Evolutionary conservation across 2,329 filamentous ascomycete genomes (phyloP), one percentile per base, ranked within the genome.

Genomic region (Gyromitra esculenta): DNA sequence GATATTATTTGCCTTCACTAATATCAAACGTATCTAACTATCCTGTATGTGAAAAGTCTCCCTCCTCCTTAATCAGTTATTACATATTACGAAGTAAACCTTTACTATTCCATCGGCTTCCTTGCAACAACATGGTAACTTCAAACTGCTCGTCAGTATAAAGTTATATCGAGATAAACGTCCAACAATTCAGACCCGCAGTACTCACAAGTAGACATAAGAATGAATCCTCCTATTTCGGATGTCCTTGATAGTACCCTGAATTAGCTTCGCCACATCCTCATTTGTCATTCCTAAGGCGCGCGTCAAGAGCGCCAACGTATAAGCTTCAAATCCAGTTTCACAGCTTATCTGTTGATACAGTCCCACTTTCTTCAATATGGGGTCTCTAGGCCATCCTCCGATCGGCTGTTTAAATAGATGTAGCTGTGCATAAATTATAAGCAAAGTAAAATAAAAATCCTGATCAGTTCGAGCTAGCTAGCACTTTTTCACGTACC

Each of bases 311-410:
- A 73, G 41, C 5, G 69, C 65, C 18, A 77, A 21, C 13, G 41
- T 48, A 35, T 78, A 75, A 0, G 70, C 74, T 11, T 74, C 56
- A 25, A 72, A 63, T 18, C 63, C 74, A 4, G 66, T 63, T 39
- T 76, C 48, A 66, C 59, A 56, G 63, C 37, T 21, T 0, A 65
- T 31, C 18, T 64, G 41, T 6, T 43, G 62, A 37, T 74, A 69
- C 31, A 41, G 21, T 1, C 76, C 74, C 2, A 74, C 57, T 5
- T 37, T 69, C 52, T 77, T 78, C 1, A 74, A 18, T 5, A n/a
- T 25, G 5, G 25, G 31, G 41, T 77, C 59, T 57, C 70, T 74
- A 3, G 76, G 74, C 76, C 74, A 78, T 5, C 68, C 43, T 0
- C 54, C 76, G 3, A 60, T 45, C 7, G 73, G 73, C 37, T 76